Evolutionary conservation across 1,139 yeast genomes (phyloP), one percentile per base, ranked within the genome.

Genomic region (Pichia sp.): DNA sequence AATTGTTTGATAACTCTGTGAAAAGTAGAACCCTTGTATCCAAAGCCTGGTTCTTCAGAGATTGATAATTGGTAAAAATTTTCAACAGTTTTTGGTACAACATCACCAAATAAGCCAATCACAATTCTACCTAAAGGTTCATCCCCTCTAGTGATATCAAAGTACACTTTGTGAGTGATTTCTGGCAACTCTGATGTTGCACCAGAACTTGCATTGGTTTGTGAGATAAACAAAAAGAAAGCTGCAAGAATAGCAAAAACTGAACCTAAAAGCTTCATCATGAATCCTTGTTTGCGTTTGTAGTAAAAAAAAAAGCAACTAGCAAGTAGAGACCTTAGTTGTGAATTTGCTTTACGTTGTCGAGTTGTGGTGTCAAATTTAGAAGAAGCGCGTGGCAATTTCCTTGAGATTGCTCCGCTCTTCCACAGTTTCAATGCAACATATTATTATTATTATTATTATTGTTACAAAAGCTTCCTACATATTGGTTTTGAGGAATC

Each of bases 141-240:
- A 41, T 83, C 95, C 47, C 85, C 95, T 58, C 84, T 88, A 47
- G 80, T 73, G 50, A 91, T 71, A 58, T 91, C 97, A 54, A 91
- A 86, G 66, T 68, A 91, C 28, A 91, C 96, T 64, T 79, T 81
- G 62, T 74, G 69, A 52, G 91, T 82, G 58, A 82, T 61, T 37
- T 70, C 71, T 34, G 85, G 84, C 53, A 74, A 72, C 42, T 68
- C 72, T 5, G 38, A 46, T 3, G 25, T 19, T 12, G 40, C 48
- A 23, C 43, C 46, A 21, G 47, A 25, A 10, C 50, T 52, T 4
- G 54, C 49, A 18, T 33, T 37, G 3, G 47, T 46, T 31, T 51
- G 54, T n/a, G 48, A 42, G 36, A 52, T 38, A 18, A 51, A 45
- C 11, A 53, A 28, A 36, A 55, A 42, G 9, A 54, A 30, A 14